A percentile compares a stretch with the other conserved stretches of the same genome.
phyloP scores from a whole-genome alignment of 306 rosid species.

The Astragalus membranaceus region DNA sequence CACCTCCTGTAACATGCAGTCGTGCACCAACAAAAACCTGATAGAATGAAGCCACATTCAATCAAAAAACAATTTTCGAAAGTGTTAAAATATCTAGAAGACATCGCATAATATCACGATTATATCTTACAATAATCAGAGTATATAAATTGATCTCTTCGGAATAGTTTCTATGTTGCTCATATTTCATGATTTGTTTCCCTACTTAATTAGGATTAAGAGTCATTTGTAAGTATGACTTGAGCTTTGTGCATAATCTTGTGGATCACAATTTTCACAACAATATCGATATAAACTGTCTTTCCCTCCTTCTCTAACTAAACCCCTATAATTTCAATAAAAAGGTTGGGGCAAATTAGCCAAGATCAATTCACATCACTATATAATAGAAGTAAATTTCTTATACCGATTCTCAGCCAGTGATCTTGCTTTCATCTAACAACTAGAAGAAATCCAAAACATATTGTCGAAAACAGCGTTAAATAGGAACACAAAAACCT shows the following conservation, averaged over 20 bases:
- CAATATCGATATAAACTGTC: not conserved
- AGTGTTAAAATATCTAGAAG: not conserved
- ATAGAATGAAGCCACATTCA: slow-evolving; percentile 19
- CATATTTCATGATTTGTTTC: not conserved
- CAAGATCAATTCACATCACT: slow-evolving; percentile 1
- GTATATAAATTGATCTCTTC: not conserved
- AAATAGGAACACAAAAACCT: slow-evolving; percentile 1
- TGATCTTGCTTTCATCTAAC: not conserved
- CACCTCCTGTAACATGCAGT: slow-evolving; percentile 98
- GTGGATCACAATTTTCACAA: not conserved
- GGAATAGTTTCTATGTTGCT: not conserved
- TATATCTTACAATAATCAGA: not conserved
- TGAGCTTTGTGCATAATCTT: not conserved
- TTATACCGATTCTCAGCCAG: not conserved
- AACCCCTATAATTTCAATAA: not conserved
- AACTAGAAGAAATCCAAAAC: not conserved
- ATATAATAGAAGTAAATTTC: not conserved
- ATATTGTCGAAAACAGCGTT: not conserved
- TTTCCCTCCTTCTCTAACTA: not conserved
- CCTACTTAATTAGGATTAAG: not conserved
- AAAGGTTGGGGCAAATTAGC: slow-evolving; percentile 1
- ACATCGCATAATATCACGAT: not conserved
- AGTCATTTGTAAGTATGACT: not conserved
- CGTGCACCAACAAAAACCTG: slow-evolving; percentile 99
- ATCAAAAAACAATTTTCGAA: slow-evolving; percentile 12